These are phyloP conservation scores for Penicillium taxi DNA, from an alignment of 495 filamentous ascomycete genomes.

Conservation along the genomic window DNA sequence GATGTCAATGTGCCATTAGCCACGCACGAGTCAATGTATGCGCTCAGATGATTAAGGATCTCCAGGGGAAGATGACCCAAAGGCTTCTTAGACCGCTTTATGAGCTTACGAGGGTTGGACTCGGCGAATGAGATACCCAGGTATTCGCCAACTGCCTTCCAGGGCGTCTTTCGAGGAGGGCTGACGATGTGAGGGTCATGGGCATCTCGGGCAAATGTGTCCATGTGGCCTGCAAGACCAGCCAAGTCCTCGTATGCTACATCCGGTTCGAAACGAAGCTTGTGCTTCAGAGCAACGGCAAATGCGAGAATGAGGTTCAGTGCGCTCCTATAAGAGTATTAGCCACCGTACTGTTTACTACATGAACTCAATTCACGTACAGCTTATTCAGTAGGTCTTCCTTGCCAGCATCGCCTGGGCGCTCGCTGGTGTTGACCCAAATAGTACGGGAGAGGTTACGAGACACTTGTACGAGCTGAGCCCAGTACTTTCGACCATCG, in stretches of 20 bases:
- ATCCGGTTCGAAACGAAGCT: constrained; percentile 82
- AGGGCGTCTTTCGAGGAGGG: constrained; percentile 39
- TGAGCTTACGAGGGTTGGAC: constrained; percentile 63
- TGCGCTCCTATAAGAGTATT: constrained; percentile 45
- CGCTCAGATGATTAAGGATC: constrained; percentile 62
- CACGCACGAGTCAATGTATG: constrained; percentile 53
- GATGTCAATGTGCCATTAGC: constrained; percentile 47
- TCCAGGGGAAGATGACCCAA: constrained; percentile 74
- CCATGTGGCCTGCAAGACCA: constrained; percentile 35
- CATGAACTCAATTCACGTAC: constrained; percentile 22
- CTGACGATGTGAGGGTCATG: constrained; percentile 42
- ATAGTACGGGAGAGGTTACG: constrained; percentile 69
- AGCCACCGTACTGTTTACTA: background rate
- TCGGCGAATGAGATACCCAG: constrained; percentile 62
- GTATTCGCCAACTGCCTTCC: constrained; percentile 59
- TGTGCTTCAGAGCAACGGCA: constrained; percentile 69
- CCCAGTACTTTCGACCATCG: constrained; percentile 72
- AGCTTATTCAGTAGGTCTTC: constrained; percentile 65
- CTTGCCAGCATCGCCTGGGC: constrained; percentile 53
- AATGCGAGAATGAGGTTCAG: constrained; percentile 79
- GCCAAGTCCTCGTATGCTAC: constrained; percentile 60
- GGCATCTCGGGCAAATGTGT: constrained; percentile 60
- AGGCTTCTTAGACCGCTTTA: constrained; percentile 56
- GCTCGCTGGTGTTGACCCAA: constrained; percentile 67
- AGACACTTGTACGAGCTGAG: constrained; percentile 59